Evolutionary conservation across 2,329 filamentous ascomycete genomes (phyloP).

Genomic region (Metarhizium rileyi): DNA sequence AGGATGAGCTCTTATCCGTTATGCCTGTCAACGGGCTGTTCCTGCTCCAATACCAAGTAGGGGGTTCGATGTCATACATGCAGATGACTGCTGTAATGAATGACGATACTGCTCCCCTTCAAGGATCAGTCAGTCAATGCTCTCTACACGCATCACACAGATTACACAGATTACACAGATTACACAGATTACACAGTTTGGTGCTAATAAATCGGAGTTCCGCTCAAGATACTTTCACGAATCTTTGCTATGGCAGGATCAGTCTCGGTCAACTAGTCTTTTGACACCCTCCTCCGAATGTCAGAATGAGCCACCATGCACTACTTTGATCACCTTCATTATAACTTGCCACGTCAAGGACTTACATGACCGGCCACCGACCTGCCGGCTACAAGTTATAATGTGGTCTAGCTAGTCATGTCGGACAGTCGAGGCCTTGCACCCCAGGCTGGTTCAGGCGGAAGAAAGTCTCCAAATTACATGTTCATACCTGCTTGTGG

Average conservation of each 20-base stretch:
- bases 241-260: too few species aligned
- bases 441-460: neutral
- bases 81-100: too few species aligned
- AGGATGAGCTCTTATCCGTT: neutral
- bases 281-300: too few species aligned
- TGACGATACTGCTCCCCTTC: neutral
- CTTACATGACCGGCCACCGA: neutral
- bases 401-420: neutral
- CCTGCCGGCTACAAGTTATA: neutral
- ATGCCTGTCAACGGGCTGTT: neutral
- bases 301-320: neutral
- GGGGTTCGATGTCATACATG: too few species aligned
- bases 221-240: too few species aligned
- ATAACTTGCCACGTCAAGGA: neutral
- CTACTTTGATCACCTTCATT: neutral
- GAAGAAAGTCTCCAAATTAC: neutral
- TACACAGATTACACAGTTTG: too few species aligned
- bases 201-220: too few species aligned
- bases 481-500: neutral
- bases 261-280: too few species aligned
- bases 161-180: too few species aligned
- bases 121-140: too few species aligned
- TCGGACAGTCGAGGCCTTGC: neutral
- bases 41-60: neutral
- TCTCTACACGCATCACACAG: too few species aligned